Conservation (phyloP, 306 rosid species). For the Quercus bicolor region DNA sequence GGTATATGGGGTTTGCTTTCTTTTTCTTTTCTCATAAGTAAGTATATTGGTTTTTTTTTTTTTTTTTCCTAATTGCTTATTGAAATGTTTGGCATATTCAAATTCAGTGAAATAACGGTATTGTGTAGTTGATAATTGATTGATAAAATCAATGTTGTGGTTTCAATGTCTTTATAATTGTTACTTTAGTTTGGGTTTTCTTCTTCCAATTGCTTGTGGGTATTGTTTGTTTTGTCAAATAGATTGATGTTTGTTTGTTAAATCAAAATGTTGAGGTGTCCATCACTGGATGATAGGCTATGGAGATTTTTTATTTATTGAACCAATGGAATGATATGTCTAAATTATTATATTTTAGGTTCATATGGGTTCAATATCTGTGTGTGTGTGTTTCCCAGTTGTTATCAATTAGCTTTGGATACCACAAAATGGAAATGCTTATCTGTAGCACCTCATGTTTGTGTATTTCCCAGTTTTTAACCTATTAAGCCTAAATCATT, state of each 20-base stretch:
- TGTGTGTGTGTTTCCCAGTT: not conserved
- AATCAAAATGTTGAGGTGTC: not conserved
- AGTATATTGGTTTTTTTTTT: not conserved
- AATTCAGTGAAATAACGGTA: not conserved
- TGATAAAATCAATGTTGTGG: not conserved
- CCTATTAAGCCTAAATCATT: not conserved
- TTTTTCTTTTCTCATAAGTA: too few species aligned
- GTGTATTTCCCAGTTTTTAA: not conserved
- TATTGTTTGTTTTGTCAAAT: not conserved
- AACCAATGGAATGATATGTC: not conserved
- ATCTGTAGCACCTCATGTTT: not conserved
- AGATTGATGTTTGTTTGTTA: not conserved
- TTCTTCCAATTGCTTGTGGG: not conserved
- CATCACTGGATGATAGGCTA: not conserved
- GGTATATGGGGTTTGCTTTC: not conserved
- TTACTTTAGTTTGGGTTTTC: not conserved
- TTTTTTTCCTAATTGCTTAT: not conserved
- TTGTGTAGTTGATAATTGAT: not conserved
- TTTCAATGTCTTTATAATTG: not conserved
- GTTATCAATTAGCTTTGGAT: not conserved
- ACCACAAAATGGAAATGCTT: not conserved
- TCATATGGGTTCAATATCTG: not conserved
- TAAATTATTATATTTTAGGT: not conserved
- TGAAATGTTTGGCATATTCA: not conserved
- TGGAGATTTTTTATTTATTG: not conserved